These are phyloP conservation scores for Apiospora hydei DNA, from an alignment of 2,329 filamentous ascomycete genomes.

Conservation along the genomic window DNA sequence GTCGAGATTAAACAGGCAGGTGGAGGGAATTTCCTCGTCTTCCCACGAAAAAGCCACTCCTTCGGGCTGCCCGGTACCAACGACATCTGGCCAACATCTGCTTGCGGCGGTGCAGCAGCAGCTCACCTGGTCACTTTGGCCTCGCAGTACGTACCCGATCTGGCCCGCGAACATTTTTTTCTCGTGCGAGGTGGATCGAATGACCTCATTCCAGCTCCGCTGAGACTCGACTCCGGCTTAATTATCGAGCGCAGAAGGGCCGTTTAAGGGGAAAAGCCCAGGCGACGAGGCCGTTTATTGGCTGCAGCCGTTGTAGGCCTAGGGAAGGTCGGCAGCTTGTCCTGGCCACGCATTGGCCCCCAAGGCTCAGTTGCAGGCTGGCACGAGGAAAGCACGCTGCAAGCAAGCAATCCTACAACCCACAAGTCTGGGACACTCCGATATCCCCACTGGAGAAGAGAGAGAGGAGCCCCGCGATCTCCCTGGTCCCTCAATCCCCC, in stretches of 20 bases:
- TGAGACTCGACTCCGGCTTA: constrained; percentile 25
- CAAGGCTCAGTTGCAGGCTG: background rate
- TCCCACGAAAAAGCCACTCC: background rate
- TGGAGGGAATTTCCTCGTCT: background rate
- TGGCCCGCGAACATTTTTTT: constrained; percentile 21
- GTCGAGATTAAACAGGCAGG: constrained; percentile 3
- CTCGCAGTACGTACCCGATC: constrained; percentile 2
- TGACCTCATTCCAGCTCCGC: constrained; percentile 30
- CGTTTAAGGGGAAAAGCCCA: constrained; percentile 23
- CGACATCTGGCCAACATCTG: constrained; percentile 13
- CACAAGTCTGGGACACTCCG: constrained; percentile 18
- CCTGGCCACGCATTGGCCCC: background rate
- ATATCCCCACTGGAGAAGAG: constrained; percentile 20
- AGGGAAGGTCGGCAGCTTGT: background rate
- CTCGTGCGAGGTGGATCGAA: constrained; percentile 27
- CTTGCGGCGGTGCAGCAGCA: background rate
- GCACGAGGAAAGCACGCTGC: constrained; percentile 13
- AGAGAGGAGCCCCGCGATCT: constrained; percentile 12
- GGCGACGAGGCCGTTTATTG: constrained; percentile 25
- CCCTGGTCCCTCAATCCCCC: constrained; percentile 12
- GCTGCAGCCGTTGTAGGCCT: constrained; percentile 7
- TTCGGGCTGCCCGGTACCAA: constrained; percentile 13
- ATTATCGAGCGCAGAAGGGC: constrained; percentile 25
- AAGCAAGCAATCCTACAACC: constrained; percentile 13
- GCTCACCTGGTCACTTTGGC: background rate